These are phyloP conservation scores for Penicillium cinerascens DNA, from an alignment of 495 filamentous ascomycete species.

Conservation along the genomic window DNA sequence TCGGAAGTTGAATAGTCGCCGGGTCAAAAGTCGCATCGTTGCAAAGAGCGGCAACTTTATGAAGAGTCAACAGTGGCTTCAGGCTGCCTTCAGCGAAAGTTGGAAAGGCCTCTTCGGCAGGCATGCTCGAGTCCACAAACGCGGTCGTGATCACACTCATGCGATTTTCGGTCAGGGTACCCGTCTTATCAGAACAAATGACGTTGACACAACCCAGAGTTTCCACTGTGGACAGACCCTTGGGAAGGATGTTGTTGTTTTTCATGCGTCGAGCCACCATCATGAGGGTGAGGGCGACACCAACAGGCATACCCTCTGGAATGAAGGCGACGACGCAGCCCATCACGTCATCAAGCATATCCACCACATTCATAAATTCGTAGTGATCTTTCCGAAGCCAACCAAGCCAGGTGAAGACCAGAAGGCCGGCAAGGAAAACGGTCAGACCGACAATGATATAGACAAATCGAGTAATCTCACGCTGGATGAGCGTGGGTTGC, in stretches of 20 bases:
- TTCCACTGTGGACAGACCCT: constrained; percentile 65
- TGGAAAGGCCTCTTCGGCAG: too few relatives aligned
- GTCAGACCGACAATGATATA: constrained; percentile 55
- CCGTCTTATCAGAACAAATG: constrained; percentile 69
- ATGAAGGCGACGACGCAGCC: constrained; percentile 66
- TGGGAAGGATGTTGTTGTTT: constrained; percentile 61
- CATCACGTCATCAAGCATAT: constrained; percentile 60
- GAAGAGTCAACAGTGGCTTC: too few relatives aligned
- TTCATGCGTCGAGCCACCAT: constrained; percentile 61
- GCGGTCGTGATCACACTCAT: too few relatives aligned
- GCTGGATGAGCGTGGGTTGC: too few relatives aligned
- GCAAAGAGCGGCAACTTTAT: constrained; percentile 61
- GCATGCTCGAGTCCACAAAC: too few relatives aligned
- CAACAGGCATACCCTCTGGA: constrained; percentile 65
- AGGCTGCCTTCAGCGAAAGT: too few relatives aligned
- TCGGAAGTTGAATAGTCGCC: constrained; percentile 44
- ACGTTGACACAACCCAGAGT: constrained; percentile 64
- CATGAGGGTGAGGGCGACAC: constrained; percentile 52
- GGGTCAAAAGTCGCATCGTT: constrained; percentile 67
- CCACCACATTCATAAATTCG: constrained; percentile 61
- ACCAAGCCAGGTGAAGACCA: constrained; percentile 45
- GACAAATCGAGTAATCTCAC: too few relatives aligned
- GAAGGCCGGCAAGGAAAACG: too few relatives aligned
- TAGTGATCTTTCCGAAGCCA: constrained; percentile 58
- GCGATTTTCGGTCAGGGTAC: constrained; percentile 62